These are phyloP conservation scores for Oryza coarctata DNA, from an alignment of 176 grass and related monocot genomes.

Conservation along the genomic window DNA sequence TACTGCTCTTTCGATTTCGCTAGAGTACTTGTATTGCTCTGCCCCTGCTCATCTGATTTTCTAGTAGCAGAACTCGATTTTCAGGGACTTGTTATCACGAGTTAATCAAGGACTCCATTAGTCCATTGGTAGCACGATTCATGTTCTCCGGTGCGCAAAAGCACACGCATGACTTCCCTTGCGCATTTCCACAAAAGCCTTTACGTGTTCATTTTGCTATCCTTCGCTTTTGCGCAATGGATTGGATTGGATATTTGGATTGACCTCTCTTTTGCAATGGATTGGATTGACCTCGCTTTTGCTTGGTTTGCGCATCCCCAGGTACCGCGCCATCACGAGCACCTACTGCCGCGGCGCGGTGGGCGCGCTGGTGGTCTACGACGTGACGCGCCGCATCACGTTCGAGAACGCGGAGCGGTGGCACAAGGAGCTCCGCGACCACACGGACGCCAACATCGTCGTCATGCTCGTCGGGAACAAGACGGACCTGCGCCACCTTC, in stretches of 20 bases:
- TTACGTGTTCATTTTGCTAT: slow-evolving; percentile 15
- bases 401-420: slow-evolving; percentile 72
- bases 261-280: not conserved
- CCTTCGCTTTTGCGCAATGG: not conserved
- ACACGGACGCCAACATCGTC: slow-evolving; percentile 71
- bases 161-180: not conserved
- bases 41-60: not conserved
- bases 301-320: not conserved
- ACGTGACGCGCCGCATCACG: slow-evolving; percentile 58
- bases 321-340: slow-evolving; percentile 76
- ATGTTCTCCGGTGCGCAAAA: too few relatives aligned
- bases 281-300: not conserved
- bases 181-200: not conserved
- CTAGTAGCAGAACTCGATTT: not conserved
- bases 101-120: too few relatives aligned
- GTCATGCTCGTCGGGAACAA: slow-evolving; percentile 74
- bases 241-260: too few relatives aligned
- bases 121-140: too few relatives aligned
- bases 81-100: too few relatives aligned
- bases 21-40: too few relatives aligned
- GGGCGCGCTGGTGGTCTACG: slow-evolving; percentile 67
- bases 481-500: slow-evolving; percentile 72
- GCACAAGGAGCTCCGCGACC: slow-evolving; percentile 63
- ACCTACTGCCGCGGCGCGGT: slow-evolving; percentile 67
- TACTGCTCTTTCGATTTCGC: too few relatives aligned